phyloP scores from a whole-genome alignment of 2,329 filamentous ascomycete species.

The Curvularia sp. region DNA sequence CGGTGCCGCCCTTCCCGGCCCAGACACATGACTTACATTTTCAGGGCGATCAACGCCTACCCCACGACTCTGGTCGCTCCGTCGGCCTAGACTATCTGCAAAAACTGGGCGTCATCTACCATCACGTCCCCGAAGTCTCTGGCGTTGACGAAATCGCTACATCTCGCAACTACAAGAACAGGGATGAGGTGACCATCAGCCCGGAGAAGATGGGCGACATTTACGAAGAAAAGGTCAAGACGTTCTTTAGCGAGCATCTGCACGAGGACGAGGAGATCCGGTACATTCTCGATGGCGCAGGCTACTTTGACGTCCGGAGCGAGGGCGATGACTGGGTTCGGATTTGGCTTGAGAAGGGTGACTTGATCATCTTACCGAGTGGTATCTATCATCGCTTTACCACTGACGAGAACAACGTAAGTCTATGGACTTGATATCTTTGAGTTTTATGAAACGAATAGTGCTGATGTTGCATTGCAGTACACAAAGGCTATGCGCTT shows the following conservation, averaged over 20 bases:
- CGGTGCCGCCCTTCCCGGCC: not conserved
- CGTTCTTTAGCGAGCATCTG: slow-evolving; percentile 92
- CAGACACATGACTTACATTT: slow-evolving; percentile 27
- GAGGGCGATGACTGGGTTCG: slow-evolving; percentile 87
- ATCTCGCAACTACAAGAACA: slow-evolving; percentile 86
- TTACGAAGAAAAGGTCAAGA: slow-evolving; percentile 93
- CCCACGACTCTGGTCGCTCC: slow-evolving; percentile 81
- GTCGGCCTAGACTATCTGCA: slow-evolving; percentile 71
- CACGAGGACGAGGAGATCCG: slow-evolving; percentile 99
- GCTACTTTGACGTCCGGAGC: slow-evolving; percentile 91
- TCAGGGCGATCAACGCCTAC: slow-evolving; percentile 90
- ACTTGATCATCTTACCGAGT: slow-evolving; percentile 90
- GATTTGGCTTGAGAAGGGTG: slow-evolving; percentile 81
- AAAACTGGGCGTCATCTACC: slow-evolving; percentile 81
- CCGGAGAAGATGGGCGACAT: slow-evolving; percentile 81
- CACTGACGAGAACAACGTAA: slow-evolving; percentile 86
- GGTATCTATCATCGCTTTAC: slow-evolving; percentile 99
- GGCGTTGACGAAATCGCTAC: slow-evolving; percentile 76
- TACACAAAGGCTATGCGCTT: slow-evolving; percentile 95
- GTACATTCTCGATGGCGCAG: slow-evolving; percentile 86
- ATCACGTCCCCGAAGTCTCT: slow-evolving; percentile 67
- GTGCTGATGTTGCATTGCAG: slow-evolving; percentile 56
- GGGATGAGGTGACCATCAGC: slow-evolving; percentile 90
- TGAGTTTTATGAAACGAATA: not conserved
- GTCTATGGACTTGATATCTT: slow-evolving; percentile 40